Evolutionary conservation across 2,329 filamentous ascomycete species (phyloP).

Genomic region (Aspergillus sp.): DNA sequence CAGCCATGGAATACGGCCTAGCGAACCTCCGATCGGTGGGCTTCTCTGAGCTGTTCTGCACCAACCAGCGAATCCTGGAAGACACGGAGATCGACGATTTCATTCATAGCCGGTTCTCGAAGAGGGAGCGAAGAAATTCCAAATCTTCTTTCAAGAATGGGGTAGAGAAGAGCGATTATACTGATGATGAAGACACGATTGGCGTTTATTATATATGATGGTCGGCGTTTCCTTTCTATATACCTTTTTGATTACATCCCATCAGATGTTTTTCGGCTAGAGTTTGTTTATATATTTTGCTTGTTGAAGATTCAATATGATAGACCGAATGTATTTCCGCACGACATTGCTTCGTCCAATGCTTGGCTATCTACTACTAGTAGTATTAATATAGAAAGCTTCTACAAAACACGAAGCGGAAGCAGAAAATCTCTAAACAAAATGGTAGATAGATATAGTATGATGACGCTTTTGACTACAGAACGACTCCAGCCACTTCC

Average conservation of each 20-base stretch:
- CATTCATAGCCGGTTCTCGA: slow-evolving; percentile 22
- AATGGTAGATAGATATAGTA: neutral
- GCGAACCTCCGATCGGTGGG: slow-evolving; percentile 30
- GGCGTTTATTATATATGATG: slow-evolving; percentile 26
- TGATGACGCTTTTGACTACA: slow-evolving; percentile 3
- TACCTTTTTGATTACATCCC: neutral
- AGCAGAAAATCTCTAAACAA: neutral
- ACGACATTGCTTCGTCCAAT: too few relatives aligned
- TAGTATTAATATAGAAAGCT: too few relatives aligned
- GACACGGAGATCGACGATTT: slow-evolving; percentile 33
- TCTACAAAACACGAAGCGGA: neutral
- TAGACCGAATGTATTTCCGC: too few relatives aligned
- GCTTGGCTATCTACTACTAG: too few relatives aligned
- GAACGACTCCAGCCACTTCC: neutral
- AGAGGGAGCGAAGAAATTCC: neutral
- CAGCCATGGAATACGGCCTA: slow-evolving; percentile 26
- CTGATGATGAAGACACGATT: neutral
- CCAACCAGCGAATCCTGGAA: slow-evolving; percentile 21
- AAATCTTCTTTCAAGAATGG: neutral
- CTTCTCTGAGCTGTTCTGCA: slow-evolving; percentile 29
- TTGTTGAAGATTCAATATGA: too few relatives aligned
- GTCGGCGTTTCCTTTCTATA: neutral
- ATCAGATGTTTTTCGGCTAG: neutral
- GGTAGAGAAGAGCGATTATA: slow-evolving; percentile 2
- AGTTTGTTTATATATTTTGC: too few relatives aligned